Percentiles rank a stretch among this genome's conserved stretches.
These are phyloP conservation scores for Aspergillus sclerotioniger DNA, from an alignment of 495 filamentous ascomycete species.

Conservation along the genomic window DNA sequence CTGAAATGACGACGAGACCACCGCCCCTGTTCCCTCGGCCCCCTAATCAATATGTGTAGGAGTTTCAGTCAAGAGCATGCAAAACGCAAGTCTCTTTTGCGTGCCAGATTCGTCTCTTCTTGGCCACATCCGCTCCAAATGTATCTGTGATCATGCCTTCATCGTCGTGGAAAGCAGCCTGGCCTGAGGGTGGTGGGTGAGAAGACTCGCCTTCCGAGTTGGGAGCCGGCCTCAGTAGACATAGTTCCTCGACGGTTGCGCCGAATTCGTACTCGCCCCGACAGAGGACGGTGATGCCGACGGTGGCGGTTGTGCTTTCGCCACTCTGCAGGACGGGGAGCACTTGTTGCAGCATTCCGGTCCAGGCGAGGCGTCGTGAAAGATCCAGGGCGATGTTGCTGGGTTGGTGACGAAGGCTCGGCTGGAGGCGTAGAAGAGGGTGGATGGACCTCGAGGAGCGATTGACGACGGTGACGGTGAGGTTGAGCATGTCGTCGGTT, in stretches of 20 bases:
- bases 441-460: constrained; percentile 64
- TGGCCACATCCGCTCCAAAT: constrained; percentile 55
- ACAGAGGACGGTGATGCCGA: constrained; percentile 70
- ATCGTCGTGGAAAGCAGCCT: constrained; percentile 28
- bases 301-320: constrained; percentile 50
- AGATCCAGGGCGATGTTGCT: constrained; percentile 76
- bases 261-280: constrained; percentile 80
- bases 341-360: constrained; percentile 74
- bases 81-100: constrained; percentile 63
- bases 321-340: constrained; percentile 59
- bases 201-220: constrained; percentile 16
- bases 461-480: constrained; percentile 69
- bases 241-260: constrained; percentile 78
- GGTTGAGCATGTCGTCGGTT: constrained; percentile 68
- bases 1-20: background rate
- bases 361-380: constrained; percentile 78
- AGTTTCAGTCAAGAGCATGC: constrained; percentile 44
- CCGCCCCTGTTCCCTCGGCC: too few species aligned
- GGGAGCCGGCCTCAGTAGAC: constrained; percentile 27
- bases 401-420: constrained; percentile 69
- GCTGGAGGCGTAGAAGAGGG: constrained; percentile 74
- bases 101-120: constrained; percentile 71
- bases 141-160: constrained; percentile 50
- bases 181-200: background rate
- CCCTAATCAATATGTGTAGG: background rate